These are phyloP conservation scores for Grigorovia humatica DNA, from an alignment of 805 yeast genomes.

Conservation along the genomic window DNA sequence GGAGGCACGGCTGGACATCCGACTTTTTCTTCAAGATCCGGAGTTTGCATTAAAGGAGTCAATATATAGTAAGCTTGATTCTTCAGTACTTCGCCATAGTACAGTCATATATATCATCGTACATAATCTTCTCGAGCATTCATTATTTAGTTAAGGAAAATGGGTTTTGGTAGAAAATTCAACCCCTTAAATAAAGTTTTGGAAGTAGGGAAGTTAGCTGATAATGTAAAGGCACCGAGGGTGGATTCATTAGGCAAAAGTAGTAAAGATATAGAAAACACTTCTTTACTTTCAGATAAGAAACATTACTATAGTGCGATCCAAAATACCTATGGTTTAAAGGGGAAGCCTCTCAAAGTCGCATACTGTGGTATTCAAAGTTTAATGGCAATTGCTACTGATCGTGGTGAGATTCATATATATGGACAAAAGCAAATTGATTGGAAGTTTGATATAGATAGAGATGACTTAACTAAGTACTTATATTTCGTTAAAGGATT, in stretches of 20 bases:
- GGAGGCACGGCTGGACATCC: neutral
- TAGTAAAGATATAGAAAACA: neutral
- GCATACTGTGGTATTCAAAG: constrained; percentile 62
- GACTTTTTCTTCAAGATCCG: neutral
- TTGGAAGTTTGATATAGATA: constrained; percentile 46
- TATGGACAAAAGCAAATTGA: constrained; percentile 79
- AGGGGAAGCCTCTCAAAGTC: constrained; percentile 54
- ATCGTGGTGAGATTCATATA: constrained; percentile 57
- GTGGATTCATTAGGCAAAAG: neutral
- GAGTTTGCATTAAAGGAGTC: neutral
- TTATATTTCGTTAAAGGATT: constrained; percentile 69
- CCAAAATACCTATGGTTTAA: constrained; percentile 34
- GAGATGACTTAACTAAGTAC: constrained; percentile 40
- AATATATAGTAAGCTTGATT: too few species aligned
- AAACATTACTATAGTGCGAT: neutral
- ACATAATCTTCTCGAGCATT: too few species aligned
- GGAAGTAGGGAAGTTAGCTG: neutral
- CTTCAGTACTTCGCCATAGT: too few species aligned
- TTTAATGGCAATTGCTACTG: constrained; percentile 64
- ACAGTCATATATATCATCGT: too few species aligned
- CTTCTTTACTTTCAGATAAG: neutral
- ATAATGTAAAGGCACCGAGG: neutral
- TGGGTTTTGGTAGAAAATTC: neutral
- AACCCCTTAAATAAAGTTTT: neutral
- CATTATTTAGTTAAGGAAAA: too few species aligned